phyloP scores from a whole-genome alignment of 164 flowering plant genomes.

The Buxus sempervirens region DNA sequence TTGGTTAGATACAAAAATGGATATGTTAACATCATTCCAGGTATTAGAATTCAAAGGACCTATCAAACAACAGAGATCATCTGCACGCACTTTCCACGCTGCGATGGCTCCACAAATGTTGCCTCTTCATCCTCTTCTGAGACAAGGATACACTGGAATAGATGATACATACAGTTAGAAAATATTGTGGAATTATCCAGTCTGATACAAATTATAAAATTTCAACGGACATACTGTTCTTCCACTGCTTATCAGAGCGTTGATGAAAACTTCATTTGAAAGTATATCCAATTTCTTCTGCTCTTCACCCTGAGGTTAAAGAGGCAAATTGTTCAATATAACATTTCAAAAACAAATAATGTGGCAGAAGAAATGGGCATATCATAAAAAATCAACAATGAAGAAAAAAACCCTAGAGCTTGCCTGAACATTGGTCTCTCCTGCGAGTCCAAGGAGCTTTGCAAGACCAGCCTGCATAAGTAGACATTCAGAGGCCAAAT shows the following conservation, averaged over 20 bases:
- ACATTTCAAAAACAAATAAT: not conserved
- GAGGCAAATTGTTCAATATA: not conserved
- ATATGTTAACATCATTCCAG: conserved; percentile 1
- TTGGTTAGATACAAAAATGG: conserved; percentile 2
- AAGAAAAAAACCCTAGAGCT: conserved; percentile 8
- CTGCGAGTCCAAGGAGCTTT: conserved; percentile 92
- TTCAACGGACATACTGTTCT: conserved; percentile 68
- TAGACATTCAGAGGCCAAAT: conserved; percentile 5
- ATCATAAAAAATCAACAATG: not conserved
- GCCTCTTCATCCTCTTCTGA: conserved; percentile 99
- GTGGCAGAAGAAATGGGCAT: not conserved
- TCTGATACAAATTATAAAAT: not conserved
- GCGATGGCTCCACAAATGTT: conserved; percentile 68
- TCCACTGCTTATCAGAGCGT: conserved; percentile 93
- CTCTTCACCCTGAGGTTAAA: conserved; percentile 77
- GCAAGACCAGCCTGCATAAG: conserved; percentile 96
- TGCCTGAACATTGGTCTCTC: conserved; percentile 94
- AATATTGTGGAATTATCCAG: not conserved
- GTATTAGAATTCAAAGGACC: not conserved
- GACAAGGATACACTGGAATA: conserved; percentile 77
- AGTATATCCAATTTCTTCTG: conserved; percentile 98
- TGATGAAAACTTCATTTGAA: conserved; percentile 90
- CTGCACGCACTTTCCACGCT: conserved; percentile 72
- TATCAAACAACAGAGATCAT: conserved; percentile 11
- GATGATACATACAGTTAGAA: conserved; percentile 6